Evolutionary conservation across 2,329 filamentous ascomycete genomes (phyloP), one percentile per base, ranked within the genome.

Genomic region (Fusarium vanettenii): DNA sequence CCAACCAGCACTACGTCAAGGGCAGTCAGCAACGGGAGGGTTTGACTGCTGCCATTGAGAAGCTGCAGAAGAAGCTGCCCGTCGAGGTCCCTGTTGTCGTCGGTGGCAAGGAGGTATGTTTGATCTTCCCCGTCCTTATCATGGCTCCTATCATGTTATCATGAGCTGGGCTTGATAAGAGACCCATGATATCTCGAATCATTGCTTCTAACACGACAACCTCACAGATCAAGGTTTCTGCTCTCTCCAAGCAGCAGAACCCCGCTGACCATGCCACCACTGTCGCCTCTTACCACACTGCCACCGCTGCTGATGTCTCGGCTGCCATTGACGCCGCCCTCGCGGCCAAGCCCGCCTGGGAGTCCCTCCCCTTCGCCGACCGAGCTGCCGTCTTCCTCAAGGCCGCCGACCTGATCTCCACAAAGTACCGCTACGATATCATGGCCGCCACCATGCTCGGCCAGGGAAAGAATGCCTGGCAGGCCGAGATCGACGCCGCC

Each of bases 381-480:
- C 91, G 96, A 64, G 96, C 96, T 14, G 94, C 95, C 66, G 89
- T 99, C 81, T 98, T 98, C 87, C 90, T 98, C 80, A 98, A 98
- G 89, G 96, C 97, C 4, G 96, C 96, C 37, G 95, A 98, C 82
- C 88, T 99, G 72, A 91, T 99, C 77, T 88, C 93, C 64, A 93
- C 90, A 74, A 98, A 98, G 86, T 98, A 99, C 86, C 91, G 97
- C 81, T 98, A 98, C 85, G 95, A 98, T 66, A 91, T 99, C 79
- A 97, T 98, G 94, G 96, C 97, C 9, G 91, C 95, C 52, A 98
- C 97, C 16, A 98, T 98, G 91, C 88, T 98, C 35, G 97, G 96
- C 71, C 96, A 99, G 85, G 96, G 97, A 80, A 98, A 98, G 90
- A 98, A 98, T 83, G 95, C 94, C 57, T 98, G 95, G 95, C 96